A percentile compares a stretch with the other conserved stretches of the same genome.
Conservation (phyloP, 257 asterid genomes). For the Salvia splendens region DNA sequence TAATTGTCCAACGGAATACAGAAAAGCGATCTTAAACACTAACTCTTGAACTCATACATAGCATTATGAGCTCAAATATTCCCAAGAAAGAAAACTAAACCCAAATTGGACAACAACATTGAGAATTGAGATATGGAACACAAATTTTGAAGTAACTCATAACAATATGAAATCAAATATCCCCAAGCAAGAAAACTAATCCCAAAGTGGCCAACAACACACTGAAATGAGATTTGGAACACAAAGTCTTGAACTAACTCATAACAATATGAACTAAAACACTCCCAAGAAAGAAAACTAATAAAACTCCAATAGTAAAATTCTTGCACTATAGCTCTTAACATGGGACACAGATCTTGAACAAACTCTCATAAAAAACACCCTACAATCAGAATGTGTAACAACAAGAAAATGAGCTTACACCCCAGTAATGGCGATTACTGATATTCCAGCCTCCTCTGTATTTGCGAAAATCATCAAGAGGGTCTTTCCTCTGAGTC, state of each 20-base stretch:
- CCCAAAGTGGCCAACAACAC: neutral
- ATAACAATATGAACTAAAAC: too few species aligned
- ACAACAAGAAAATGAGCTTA: slow-evolving; percentile 35
- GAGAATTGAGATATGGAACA: too few species aligned
- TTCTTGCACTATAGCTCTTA: too few species aligned
- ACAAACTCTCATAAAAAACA: too few species aligned
- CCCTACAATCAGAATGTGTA: too few species aligned
- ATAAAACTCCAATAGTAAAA: too few species aligned
- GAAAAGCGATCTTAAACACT: neutral
- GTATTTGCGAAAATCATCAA: slow-evolving; percentile 56
- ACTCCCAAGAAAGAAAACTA: too few species aligned
- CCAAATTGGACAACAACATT: too few species aligned
- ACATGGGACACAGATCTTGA: too few species aligned
- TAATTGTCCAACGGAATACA: too few species aligned
- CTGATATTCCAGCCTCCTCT: slow-evolving; percentile 91
- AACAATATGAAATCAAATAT: neutral
- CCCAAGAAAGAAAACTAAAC: neutral
- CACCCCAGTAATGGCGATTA: slow-evolving; percentile 89
- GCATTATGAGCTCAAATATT: neutral
- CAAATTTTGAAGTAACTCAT: neutral
- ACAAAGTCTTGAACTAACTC: too few species aligned
- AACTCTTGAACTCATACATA: neutral
- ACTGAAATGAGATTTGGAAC: too few species aligned
- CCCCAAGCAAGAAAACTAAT: neutral
- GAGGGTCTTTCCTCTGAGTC: slow-evolving; percentile 73